phyloP scores from a whole-genome alignment of 2,329 filamentous ascomycete species.

The Aspergillus vadensis region DNA sequence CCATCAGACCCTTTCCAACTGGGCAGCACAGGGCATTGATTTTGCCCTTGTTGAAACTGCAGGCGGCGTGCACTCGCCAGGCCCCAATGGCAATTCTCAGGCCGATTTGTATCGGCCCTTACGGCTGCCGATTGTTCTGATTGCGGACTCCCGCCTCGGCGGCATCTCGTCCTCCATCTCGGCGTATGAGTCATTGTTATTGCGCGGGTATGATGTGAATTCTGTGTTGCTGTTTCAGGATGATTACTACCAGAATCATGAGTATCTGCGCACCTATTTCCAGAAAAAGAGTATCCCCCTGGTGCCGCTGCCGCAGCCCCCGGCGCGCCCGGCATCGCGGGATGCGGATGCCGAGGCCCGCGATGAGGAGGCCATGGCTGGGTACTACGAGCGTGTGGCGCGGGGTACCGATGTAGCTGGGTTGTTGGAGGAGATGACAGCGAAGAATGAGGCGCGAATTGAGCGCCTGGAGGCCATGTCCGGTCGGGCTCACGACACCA shows the following conservation, averaged over 20 bases:
- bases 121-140: slow-evolving; percentile 70
- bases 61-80: slow-evolving; percentile 77
- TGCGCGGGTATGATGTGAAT: slow-evolving; percentile 78
- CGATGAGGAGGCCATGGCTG: slow-evolving; percentile 60
- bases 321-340: slow-evolving; percentile 41
- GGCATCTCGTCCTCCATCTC: slow-evolving; percentile 80
- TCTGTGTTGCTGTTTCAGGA: slow-evolving; percentile 70
- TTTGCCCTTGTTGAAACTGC: slow-evolving; percentile 77
- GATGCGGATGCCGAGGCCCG: slow-evolving; percentile 39
- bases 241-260: slow-evolving; percentile 65
- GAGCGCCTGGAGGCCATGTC: slow-evolving; percentile 63
- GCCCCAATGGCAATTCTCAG: slow-evolving; percentile 73
- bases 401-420: slow-evolving; percentile 42
- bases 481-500: slow-evolving; percentile 60
- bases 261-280: slow-evolving; percentile 71
- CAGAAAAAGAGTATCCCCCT: slow-evolving; percentile 59
- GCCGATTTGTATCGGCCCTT: slow-evolving; percentile 76
- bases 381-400: slow-evolving; percentile 63
- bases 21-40: slow-evolving; percentile 45
- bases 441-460: slow-evolving; percentile 60
- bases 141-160: slow-evolving; percentile 74
- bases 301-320: slow-evolving; percentile 61
- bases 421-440: slow-evolving; percentile 56
- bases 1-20: slow-evolving; percentile 44
- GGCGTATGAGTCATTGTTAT: slow-evolving; percentile 73